Percentiles rank a stretch among this genome's conserved stretches.
These are phyloP conservation scores for Xanthoconium purpureum DNA, from an alignment of 768 basidiomycete genomes.

Conservation along the genomic window DNA sequence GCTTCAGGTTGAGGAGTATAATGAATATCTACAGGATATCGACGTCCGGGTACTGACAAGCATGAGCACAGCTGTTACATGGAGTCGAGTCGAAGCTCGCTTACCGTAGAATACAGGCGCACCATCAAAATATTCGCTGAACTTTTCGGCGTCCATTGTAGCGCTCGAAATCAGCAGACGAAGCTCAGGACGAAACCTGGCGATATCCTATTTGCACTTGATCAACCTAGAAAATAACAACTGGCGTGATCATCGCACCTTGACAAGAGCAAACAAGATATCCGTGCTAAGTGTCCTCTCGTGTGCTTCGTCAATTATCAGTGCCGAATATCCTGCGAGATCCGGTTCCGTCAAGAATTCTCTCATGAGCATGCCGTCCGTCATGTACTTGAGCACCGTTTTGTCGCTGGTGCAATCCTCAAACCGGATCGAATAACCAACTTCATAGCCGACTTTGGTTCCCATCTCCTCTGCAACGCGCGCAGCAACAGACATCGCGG, in stretches of 20 bases:
- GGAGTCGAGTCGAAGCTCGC: constrained; percentile 22
- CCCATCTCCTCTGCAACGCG: constrained; percentile 99
- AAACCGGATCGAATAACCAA: constrained; percentile 99
- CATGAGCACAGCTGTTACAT: constrained; percentile 3
- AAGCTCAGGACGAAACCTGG: constrained; percentile 92
- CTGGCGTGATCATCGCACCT: constrained; percentile 58
- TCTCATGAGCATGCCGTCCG: constrained; percentile 96
- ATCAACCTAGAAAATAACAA: constrained; percentile 25
- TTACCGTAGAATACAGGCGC: constrained; percentile 92
- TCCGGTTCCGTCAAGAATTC: constrained; percentile 98
- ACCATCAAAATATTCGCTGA: constrained; percentile 94
- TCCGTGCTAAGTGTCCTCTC: constrained; percentile 97
- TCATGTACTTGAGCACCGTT: constrained; percentile 99
- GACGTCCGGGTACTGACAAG: constrained; percentile 83
- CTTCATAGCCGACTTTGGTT: constrained; percentile 93
- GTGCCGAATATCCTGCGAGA: constrained; percentile 87
- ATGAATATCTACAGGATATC: constrained; percentile 96
- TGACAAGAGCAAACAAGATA: constrained; percentile 96
- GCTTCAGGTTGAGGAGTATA: constrained; percentile 99
- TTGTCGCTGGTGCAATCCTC: constrained; percentile 99
- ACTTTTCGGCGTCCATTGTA: constrained; percentile 97
- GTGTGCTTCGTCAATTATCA: constrained; percentile 99
- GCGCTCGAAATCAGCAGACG: constrained; percentile 92
- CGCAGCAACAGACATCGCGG: constrained; percentile 98
- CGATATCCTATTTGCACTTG: constrained; percentile 70